These are phyloP conservation scores for Metschnikowia gruessii DNA, from an alignment of 805 yeast genomes.

Conservation along the genomic window DNA sequence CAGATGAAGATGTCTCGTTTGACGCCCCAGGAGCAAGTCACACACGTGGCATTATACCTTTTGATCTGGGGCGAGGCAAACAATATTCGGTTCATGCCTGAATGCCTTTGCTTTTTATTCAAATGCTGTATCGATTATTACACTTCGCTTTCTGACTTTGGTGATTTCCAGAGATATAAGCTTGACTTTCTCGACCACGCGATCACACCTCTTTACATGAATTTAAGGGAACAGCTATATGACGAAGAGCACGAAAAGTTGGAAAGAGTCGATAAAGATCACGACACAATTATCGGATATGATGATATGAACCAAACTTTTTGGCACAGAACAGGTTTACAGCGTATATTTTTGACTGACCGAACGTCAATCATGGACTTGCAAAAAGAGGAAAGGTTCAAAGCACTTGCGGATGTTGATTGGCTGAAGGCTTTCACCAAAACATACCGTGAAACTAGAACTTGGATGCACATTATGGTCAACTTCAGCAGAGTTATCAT, in stretches of 20 bases:
- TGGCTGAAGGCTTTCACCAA: conserved; percentile 81
- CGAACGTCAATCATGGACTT: conserved; percentile 49
- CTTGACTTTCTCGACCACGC: conserved; percentile 57
- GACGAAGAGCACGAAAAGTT: conserved; percentile 42
- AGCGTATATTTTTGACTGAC: conserved; percentile 47
- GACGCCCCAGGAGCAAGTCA: conserved; percentile 51
- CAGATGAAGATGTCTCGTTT: conserved; percentile 46
- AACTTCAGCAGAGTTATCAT: conserved; percentile 79
- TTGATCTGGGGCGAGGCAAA: conserved; percentile 91
- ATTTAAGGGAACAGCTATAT: conserved; percentile 54
- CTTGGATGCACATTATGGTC: conserved; percentile 94
- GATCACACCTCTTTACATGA: conserved; percentile 72
- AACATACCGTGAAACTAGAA: conserved; percentile 92
- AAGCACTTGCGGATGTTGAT: conserved; percentile 48
- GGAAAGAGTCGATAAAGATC: conserved; percentile 56
- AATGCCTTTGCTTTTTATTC: conserved; percentile 79
- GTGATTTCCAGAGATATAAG: conserved; percentile 23
- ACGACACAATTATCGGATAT: conserved; percentile 71
- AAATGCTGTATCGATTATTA: conserved; percentile 74
- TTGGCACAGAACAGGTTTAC: conserved; percentile 75
- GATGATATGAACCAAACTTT: conserved; percentile 88
- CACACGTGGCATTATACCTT: conserved; percentile 67
- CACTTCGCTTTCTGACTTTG: conserved; percentile 42
- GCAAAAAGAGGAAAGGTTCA: conserved; percentile 55
- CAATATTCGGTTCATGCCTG: conserved; percentile 84